Base-by-base conservation (phyloP, 108 stramenopile genomes). In the Chaetoceros muelleri region DNA sequence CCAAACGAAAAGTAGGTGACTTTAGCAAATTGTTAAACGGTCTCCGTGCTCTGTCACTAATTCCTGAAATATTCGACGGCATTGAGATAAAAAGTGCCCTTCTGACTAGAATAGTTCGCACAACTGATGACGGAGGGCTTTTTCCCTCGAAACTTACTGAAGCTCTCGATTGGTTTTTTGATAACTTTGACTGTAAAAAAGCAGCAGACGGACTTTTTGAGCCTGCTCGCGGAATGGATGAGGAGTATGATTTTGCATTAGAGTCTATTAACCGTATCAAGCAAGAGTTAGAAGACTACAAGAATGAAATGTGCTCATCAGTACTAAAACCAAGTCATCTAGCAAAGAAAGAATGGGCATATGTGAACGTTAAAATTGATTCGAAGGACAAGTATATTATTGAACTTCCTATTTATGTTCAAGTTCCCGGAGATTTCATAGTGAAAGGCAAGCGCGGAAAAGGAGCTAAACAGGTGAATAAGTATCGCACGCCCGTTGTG, bases 331-430 rank as follows among this genome's bases (percentile, higher is more conserved):
- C 79, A 0, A 49, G 70, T n/a, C 64, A 71, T 26, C 30, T 65
- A 26, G 75, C 81, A 46, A 51, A 62, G 18, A 69, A 74, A 13
- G 54, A 59, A 7, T 91, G 86, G 87, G 90, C 83, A 59, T 92
- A 91, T 56, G 71, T 88, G 57, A 93, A 93, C 58, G 66, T 54
- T 50, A 94, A 90, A 47, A 84, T 84, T 30, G 89, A 87, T 26
- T 75, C 83, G 24, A 97, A 96, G 70, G 99, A 99, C 73, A 95
- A 96, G 48, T 99, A 91, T 55, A 62, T 90, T 56, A 94, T 94
- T 65, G 93, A 94, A 55, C 72, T 94, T 2, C 93, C 89, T 7
- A 77, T 58, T 7, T 57, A 57, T 30, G 55, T 99, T 8, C 61
- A 82, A 34, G 96, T 99, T 19, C 97, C 98, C 22, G 74, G 84